Evolutionary conservation across 805 yeast genomes (phyloP), one percentile per base, ranked within the genome.

Genomic region (Wickerhamiella lipophila): DNA sequence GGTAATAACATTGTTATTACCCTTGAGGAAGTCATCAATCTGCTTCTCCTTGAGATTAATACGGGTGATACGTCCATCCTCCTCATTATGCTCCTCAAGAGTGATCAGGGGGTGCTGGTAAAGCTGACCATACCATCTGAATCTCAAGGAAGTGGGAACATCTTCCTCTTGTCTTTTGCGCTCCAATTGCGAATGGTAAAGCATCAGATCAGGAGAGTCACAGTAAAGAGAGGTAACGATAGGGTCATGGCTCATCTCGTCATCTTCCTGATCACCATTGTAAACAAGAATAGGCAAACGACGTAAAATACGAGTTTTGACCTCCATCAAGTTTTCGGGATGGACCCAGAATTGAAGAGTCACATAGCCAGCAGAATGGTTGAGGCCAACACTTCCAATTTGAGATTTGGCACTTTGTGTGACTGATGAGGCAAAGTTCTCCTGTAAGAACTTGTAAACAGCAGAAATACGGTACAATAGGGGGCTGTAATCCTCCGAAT

Each of bases 281-380:
- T 87, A 92, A 43, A 89, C 83, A 53, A 89, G 73, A 5, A 88
- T 94, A 1, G 98, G 98, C 56, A 89, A 75, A 59, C 86, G 94
- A 64, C 97, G 81, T 62, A 89, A 75, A 55, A 89, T 84, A 52
- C 87, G 79, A n/a, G 97, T 86, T 69, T 89, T 89, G 49, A 88
- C 95, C 68, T 89, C 97, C 96, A 89, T 88, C 62, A 92, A 64
- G 63, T 86, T 83, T 58, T 92, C 98, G n/a, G 89, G 88, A 64
- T 89, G 97, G 40, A 92, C 75, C 98, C 98, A 89, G 65, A 89
- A 89, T 67, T 84, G 86, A 66, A 81, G 79, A 13, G 85, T 79
- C 18, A 69, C 64, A 54, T 61, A 65, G 23, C 61, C 65, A 71
- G 58, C 59, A 50, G 62, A 56, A 47, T 65, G 64, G 50, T 60